phyloP scores from a whole-genome alignment of 2,329 filamentous ascomycete species.

The Cladophialophora psammophila region DNA sequence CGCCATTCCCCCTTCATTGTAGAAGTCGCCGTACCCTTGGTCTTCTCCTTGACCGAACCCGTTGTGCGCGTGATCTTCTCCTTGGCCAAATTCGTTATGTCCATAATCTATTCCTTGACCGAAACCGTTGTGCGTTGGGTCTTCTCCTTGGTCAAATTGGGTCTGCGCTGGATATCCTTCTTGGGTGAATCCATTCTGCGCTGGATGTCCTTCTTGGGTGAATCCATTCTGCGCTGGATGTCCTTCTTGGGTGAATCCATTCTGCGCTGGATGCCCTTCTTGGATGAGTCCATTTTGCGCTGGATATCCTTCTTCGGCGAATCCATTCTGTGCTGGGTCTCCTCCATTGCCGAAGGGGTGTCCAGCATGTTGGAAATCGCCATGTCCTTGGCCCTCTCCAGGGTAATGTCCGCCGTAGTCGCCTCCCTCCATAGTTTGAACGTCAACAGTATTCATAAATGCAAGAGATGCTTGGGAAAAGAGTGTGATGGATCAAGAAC shows the following conservation, averaged over 20 bases:
- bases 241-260: no score
- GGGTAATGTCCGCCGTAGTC: neutral
- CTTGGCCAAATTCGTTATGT: no score
- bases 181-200: no score
- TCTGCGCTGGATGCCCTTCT: no score
- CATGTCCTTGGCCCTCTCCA: neutral
- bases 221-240: no score
- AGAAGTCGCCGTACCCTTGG: neutral
- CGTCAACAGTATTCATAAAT: neutral
- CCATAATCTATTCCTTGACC: no score
- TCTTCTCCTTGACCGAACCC: no score
- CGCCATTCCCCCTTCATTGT: neutral
- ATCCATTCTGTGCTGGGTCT: neutral
- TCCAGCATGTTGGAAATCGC: neutral
- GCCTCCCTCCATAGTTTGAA: neutral
- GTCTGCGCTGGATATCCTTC: no score
- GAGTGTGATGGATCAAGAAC: neutral
- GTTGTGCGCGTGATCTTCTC: no score
- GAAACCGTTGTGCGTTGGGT: neutral
- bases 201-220: no score
- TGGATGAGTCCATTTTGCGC: no score
- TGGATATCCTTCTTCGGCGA: no score
- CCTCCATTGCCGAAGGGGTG: neutral
- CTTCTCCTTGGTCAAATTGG: neutral
- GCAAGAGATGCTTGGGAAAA: neutral